Percentiles rank a stretch among this genome's conserved stretches.
Evolutionary conservation across 306 rosid genomes (phyloP).

Genomic region (Hylodesmum podocarpum): DNA sequence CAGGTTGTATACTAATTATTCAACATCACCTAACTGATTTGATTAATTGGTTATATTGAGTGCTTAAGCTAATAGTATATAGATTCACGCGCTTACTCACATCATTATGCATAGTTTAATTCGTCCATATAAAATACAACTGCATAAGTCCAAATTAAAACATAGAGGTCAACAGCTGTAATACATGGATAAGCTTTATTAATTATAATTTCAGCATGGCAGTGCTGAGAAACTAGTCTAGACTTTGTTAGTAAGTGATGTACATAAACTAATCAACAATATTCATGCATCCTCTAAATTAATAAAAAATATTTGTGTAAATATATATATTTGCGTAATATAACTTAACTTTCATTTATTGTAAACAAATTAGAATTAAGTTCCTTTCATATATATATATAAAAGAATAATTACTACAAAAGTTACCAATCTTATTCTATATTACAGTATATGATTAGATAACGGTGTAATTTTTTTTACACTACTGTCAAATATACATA

Average conservation of each 20-base stretch:
- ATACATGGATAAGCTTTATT: constrained; percentile 35
- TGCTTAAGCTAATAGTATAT: background rate
- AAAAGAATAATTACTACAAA: too few relatives aligned
- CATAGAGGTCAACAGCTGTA: constrained; percentile 47
- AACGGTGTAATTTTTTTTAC: too few relatives aligned
- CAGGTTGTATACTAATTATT: background rate
- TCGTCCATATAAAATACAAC: background rate
- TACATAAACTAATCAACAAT: background rate
- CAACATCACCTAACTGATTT: background rate
- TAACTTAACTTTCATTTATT: too few relatives aligned
- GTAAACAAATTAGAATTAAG: too few relatives aligned
- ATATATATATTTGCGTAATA: background rate
- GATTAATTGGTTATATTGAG: background rate
- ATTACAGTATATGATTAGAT: too few relatives aligned
- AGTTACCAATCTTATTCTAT: too few relatives aligned
- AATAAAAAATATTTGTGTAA: background rate
- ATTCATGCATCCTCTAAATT: background rate
- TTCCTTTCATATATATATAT: too few relatives aligned
- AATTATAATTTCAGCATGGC: background rate
- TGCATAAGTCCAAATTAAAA: constrained; percentile 11
- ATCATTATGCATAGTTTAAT: background rate
- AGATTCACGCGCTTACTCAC: constrained; percentile 32
- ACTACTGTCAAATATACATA: too few relatives aligned
- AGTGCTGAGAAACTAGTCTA: background rate
- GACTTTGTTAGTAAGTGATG: background rate